phyloP scores from a whole-genome alignment of 2,329 filamentous ascomycete genomes.

The Fusarium sp. region DNA sequence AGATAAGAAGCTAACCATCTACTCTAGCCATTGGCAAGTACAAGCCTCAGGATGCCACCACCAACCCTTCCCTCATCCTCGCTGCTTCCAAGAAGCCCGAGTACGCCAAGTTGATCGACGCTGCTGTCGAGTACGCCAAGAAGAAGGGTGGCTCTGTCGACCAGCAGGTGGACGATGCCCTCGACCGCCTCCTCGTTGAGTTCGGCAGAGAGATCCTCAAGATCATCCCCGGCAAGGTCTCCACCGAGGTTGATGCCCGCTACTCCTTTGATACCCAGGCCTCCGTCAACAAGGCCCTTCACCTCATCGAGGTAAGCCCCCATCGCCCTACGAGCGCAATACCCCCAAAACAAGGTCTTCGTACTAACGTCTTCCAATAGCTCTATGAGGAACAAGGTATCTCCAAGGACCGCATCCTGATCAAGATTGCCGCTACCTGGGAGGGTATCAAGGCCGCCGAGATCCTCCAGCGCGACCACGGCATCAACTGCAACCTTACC shows the following conservation, averaged over 20 bases:
- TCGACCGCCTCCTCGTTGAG: slow-evolving; percentile 96
- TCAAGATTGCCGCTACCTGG: slow-evolving; percentile 99
- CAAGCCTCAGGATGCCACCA: slow-evolving; percentile 99
- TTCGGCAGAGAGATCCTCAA: slow-evolving; percentile 98
- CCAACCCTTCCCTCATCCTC: slow-evolving; percentile 98
- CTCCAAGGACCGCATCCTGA: slow-evolving; percentile 93
- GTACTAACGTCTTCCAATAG: slow-evolving; percentile 61
- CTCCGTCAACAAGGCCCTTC: slow-evolving; percentile 94
- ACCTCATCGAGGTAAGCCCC: slow-evolving; percentile 88
- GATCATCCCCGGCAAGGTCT: slow-evolving; percentile 98
- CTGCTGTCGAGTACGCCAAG: slow-evolving; percentile 90
- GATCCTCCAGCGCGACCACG: slow-evolving; percentile 95
- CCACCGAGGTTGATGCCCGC: slow-evolving; percentile 96
- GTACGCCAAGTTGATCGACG: slow-evolving; percentile 93
- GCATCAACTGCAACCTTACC: slow-evolving; percentile 98
- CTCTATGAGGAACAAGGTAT: slow-evolving; percentile 96
- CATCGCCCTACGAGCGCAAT: not conserved
- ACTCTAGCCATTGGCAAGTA: slow-evolving; percentile 95
- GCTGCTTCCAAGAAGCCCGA: slow-evolving; percentile 98
- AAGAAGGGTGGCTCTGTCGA: slow-evolving; percentile 77
- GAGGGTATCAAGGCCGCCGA: slow-evolving; percentile 99
- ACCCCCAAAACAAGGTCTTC: not conserved
- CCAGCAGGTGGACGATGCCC: slow-evolving; percentile 87
- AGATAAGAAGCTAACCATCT: slow-evolving; percentile 44
- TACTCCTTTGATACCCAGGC: slow-evolving; percentile 96